Conservation (phyloP, 148 eudicot genomes). For the Camellia lanceoleosa region DNA sequence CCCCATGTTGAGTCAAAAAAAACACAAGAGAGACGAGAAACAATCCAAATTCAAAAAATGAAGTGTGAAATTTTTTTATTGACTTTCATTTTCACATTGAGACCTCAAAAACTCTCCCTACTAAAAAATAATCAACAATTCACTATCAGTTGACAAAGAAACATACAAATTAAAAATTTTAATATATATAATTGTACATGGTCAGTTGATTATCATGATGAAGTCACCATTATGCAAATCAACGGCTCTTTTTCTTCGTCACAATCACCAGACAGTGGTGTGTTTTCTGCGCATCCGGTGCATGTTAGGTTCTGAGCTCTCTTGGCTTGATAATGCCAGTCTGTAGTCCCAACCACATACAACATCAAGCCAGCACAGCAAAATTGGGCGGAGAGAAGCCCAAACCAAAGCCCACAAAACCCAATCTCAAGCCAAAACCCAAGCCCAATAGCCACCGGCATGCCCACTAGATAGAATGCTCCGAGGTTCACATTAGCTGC, state of each 20-base stretch:
- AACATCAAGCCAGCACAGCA: constrained; percentile 76
- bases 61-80: too few relatives aligned
- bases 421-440: constrained; percentile 50
- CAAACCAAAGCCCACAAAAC: constrained; percentile 72
- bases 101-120: constrained; percentile 10
- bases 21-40: not conserved
- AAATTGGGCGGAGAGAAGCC: constrained; percentile 62
- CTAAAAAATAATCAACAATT: constrained; percentile 17
- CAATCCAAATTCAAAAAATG: not conserved
- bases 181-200: constrained; percentile 17
- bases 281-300: constrained; percentile 30
- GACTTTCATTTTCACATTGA: too few relatives aligned
- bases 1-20: too few relatives aligned
- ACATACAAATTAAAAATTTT: not conserved
- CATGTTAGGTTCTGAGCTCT: constrained; percentile 65
- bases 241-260: constrained; percentile 39
- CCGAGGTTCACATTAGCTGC: constrained; percentile 71
- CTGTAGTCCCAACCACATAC: constrained; percentile 76
- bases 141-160: constrained; percentile 13
- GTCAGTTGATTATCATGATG: constrained; percentile 27
- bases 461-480: constrained; percentile 63
- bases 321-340: constrained; percentile 63
- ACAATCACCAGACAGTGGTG: constrained; percentile 13
- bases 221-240: constrained; percentile 40
- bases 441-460: constrained; percentile 63